A percentile compares a stretch with the other conserved stretches of the same genome.
These are phyloP conservation scores for Angophora floribunda DNA, from an alignment of 345 rosid genomes.

Conservation along the genomic window DNA sequence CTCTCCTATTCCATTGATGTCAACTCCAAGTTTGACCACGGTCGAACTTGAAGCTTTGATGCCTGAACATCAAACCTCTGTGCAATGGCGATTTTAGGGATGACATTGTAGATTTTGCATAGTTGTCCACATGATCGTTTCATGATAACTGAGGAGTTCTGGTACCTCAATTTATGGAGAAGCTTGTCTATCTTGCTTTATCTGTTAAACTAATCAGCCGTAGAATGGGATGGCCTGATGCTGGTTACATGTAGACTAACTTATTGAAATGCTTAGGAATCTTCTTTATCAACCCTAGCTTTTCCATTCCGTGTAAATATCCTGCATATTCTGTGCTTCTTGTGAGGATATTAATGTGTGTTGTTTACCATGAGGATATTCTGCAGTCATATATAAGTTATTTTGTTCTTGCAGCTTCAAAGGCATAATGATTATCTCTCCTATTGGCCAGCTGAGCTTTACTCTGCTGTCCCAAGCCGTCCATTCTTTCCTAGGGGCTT, in stretches of 20 bases:
- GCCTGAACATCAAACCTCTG: neutral
- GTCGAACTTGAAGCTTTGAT: neutral
- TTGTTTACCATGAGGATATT: neutral
- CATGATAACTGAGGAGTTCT: neutral
- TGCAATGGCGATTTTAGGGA: neutral
- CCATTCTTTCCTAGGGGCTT: constrained; percentile 90
- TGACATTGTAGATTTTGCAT: neutral
- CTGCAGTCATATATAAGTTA: neutral
- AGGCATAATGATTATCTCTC: constrained; percentile 36
- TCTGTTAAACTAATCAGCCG: neutral
- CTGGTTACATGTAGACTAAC: neutral
- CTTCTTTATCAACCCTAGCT: neutral
- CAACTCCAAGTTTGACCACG: neutral
- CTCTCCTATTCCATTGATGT: neutral
- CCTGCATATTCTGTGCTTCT: neutral
- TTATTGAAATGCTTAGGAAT: neutral
- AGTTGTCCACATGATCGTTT: neutral
- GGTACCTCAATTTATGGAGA: neutral
- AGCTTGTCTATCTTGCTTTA: neutral
- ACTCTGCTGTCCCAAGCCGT: constrained; percentile 94
- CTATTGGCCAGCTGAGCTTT: constrained; percentile 96
- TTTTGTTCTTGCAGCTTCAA: constrained; percentile 32
- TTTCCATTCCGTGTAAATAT: neutral
- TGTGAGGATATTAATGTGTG: neutral
- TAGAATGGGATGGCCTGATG: neutral